These are phyloP conservation scores for Jamesozyma rosinii DNA, from an alignment of 805 yeast species.

Conservation along the genomic window DNA sequence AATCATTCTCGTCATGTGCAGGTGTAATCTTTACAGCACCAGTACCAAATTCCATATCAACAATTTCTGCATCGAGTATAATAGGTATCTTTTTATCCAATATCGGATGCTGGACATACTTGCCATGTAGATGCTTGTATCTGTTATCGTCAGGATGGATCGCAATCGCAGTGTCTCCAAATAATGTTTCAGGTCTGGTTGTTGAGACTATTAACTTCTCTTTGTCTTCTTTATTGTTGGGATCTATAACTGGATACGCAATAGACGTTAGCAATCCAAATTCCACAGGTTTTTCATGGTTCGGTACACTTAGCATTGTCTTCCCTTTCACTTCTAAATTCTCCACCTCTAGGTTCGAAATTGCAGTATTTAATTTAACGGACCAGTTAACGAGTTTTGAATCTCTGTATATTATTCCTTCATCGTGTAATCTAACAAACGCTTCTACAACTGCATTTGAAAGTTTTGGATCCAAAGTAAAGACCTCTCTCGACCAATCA, in stretches of 20 bases:
- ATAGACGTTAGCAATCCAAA: slow-evolving; percentile 91
- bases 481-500: slow-evolving; percentile 90
- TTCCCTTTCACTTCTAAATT: slow-evolving; percentile 76
- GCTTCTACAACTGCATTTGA: slow-evolving; percentile 80
- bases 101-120: slow-evolving; percentile 82
- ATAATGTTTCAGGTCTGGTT: slow-evolving; percentile 95
- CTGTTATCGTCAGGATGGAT: slow-evolving; percentile 91
- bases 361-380: slow-evolving; percentile 81
- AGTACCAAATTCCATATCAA: slow-evolving; percentile 98
- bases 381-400: slow-evolving; percentile 92
- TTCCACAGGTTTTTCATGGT: slow-evolving; percentile 78
- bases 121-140: slow-evolving; percentile 88
- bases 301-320: slow-evolving; percentile 74
- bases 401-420: slow-evolving; percentile 89
- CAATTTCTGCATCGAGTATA: slow-evolving; percentile 79
- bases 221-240: slow-evolving; percentile 45
- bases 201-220: slow-evolving; percentile 88
- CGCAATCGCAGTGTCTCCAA: slow-evolving; percentile 96
- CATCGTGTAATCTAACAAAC: slow-evolving; percentile 81
- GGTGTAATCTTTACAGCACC: slow-evolving; percentile 99
- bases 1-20: slow-evolving; percentile 95
- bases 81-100: slow-evolving; percentile 75
- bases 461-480: slow-evolving; percentile 73
- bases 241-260: slow-evolving; percentile 75
- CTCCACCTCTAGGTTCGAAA: slow-evolving; percentile 91